Evolutionary conservation across 1,284 basidiomycete genomes (phyloP).

Genomic region (Rhodotorula sp.): DNA sequence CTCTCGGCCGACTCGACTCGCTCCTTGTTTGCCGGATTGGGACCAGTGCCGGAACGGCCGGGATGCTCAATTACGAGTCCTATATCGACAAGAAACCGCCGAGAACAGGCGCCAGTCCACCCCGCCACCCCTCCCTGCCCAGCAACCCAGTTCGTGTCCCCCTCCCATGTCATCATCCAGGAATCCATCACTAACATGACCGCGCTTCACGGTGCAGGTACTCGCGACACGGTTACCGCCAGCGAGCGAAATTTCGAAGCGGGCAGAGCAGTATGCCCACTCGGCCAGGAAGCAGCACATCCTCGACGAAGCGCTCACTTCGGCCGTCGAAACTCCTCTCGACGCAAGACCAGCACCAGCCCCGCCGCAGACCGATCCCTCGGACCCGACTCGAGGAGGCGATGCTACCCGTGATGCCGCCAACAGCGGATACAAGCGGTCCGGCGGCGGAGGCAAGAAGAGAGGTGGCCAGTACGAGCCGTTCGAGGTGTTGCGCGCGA

Average conservation of each 20-base stretch:
- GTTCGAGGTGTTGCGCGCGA: constrained; percentile 28
- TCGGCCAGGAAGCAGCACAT: constrained; percentile 7
- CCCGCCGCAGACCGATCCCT: neutral
- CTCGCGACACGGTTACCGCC: neutral
- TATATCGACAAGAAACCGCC: neutral
- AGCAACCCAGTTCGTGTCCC: constrained; percentile 1
- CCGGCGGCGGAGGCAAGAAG: neutral
- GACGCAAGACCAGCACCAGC: neutral
- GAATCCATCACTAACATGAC: neutral
- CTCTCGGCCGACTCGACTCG: neutral
- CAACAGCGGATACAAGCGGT: neutral
- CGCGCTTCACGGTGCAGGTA: neutral
- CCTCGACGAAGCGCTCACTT: constrained; percentile 7
- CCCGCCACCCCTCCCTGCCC: neutral
- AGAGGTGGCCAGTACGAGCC: constrained; percentile 14
- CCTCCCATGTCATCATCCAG: neutral
- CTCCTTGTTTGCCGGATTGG: neutral
- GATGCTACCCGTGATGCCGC: neutral
- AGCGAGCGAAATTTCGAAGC: neutral
- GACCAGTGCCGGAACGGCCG: neutral
- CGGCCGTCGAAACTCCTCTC: constrained; percentile 16
- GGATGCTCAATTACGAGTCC: constrained; percentile 1
- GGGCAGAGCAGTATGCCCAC: constrained; percentile 1
- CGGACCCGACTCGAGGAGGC: neutral
- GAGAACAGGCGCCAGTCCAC: neutral